These are phyloP conservation scores for Obelidium mucronatum DNA, from an alignment of 192 early-diverging fungal species.

Conservation along the genomic window DNA sequence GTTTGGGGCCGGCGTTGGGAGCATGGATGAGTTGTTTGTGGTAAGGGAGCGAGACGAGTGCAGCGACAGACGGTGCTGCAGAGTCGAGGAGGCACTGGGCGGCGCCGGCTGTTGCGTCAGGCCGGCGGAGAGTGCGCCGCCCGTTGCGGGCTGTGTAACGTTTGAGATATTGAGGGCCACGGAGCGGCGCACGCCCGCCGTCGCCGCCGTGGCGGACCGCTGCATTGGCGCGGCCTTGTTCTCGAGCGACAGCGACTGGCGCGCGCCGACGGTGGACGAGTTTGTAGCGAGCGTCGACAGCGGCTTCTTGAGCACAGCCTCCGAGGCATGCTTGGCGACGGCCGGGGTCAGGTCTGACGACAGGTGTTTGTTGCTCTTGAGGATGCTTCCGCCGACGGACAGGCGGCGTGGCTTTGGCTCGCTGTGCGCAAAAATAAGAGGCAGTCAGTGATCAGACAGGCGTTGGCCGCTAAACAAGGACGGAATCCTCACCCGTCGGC, in stretches of 20 bases:
- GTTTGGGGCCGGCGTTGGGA: slow-evolving; percentile 32
- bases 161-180: background rate
- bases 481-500: background rate
- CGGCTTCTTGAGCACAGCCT: background rate
- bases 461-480: background rate
- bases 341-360: background rate
- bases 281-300: background rate
- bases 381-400: too few species aligned
- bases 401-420: too few species aligned
- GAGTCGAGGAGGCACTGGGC: background rate
- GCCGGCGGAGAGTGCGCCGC: slow-evolving; percentile 7
- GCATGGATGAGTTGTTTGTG: background rate
- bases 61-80: slow-evolving; percentile 9
- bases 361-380: background rate
- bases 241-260: background rate
- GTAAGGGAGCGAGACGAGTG: slow-evolving; percentile 21
- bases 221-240: background rate
- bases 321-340: slow-evolving; percentile 4
- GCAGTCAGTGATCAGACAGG: too few species aligned
- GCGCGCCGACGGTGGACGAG: background rate
- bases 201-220: slow-evolving; percentile 7
- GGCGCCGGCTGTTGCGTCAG: background rate
- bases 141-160: background rate
- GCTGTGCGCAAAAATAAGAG: too few species aligned
- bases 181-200: background rate